These are phyloP conservation scores for Exserohilum rostratum DNA, from an alignment of 2,329 filamentous ascomycete genomes.

Conservation along the genomic window DNA sequence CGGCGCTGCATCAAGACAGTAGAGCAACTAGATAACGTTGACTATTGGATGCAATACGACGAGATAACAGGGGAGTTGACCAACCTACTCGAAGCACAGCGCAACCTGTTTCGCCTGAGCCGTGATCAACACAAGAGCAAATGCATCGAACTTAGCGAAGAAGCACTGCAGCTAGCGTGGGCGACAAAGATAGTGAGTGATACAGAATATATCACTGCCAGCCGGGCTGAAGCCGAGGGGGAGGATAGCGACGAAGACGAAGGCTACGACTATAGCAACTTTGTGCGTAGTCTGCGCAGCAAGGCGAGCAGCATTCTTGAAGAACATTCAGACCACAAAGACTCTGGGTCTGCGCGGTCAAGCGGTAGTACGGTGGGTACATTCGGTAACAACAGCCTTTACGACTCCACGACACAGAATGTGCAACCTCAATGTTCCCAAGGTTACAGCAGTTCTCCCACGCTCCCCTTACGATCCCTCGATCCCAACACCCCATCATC, in stretches of 20 bases:
- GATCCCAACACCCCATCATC: background rate
- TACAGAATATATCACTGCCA: constrained; percentile 1
- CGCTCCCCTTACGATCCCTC: background rate
- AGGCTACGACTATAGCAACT: constrained; percentile 12
- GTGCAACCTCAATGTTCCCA: background rate
- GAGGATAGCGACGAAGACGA: constrained; percentile 9
- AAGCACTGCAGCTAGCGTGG: constrained; percentile 20
- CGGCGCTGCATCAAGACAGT: constrained; percentile 2
- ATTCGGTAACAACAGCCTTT: no score
- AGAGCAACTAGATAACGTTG: constrained; percentile 1
- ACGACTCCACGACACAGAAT: background rate
- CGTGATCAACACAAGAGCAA: constrained; percentile 9
- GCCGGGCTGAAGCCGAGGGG: background rate
- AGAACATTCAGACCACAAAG: background rate
- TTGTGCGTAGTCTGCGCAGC: background rate
- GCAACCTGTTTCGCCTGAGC: constrained; percentile 16
- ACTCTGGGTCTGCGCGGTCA: background rate
- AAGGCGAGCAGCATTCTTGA: background rate
- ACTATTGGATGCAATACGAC: constrained; percentile 16
- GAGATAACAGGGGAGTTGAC: background rate
- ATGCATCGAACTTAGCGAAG: background rate
- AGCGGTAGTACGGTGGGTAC: background rate
- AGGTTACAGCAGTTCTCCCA: no score
- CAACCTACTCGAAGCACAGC: constrained; percentile 22
- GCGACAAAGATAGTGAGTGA: constrained; percentile 20